phyloP scores from a whole-genome alignment of 2,329 filamentous ascomycete species.

The Cytospora piceicola region DNA sequence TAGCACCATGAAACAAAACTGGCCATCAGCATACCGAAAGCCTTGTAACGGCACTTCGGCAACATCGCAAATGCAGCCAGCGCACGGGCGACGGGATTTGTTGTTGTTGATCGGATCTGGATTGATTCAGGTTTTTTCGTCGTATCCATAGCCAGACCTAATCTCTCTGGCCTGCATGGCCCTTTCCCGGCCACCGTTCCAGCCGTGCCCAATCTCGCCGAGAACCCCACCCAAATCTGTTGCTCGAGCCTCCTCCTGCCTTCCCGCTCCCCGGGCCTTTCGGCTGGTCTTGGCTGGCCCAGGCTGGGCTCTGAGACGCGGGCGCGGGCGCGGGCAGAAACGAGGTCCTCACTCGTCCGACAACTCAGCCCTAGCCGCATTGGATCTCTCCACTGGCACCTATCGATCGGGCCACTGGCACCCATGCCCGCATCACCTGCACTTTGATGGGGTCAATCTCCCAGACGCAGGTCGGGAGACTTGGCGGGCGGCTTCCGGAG shows the following conservation, averaged over 20 bases:
- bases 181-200: not conserved
- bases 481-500: slow-evolving; percentile 16
- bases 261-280: slow-evolving; percentile 13
- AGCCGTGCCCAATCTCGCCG: not conserved
- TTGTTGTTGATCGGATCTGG: not conserved
- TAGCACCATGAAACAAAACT: not conserved
- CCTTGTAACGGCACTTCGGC: not conserved
- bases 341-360: slow-evolving; percentile 9
- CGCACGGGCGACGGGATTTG: not conserved
- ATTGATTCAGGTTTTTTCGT: not conserved
- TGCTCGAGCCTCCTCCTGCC: slow-evolving; percentile 18
- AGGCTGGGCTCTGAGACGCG: slow-evolving; percentile 19
- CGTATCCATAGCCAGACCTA: not conserved
- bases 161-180: not conserved
- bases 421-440: not conserved
- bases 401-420: not conserved
- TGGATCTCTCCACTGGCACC: slow-evolving; percentile 14
- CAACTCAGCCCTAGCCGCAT: slow-evolving; percentile 25
- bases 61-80: not conserved
- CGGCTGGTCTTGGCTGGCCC: slow-evolving; percentile 1
- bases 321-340: slow-evolving; percentile 11
- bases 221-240: not conserved
- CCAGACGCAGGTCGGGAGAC: not conserved
- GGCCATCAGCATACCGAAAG: not conserved
- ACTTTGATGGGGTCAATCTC: not conserved